Base-by-base conservation (phyloP, 768 basidiomycete species). In the Hemileccinum rubropunctum region DNA sequence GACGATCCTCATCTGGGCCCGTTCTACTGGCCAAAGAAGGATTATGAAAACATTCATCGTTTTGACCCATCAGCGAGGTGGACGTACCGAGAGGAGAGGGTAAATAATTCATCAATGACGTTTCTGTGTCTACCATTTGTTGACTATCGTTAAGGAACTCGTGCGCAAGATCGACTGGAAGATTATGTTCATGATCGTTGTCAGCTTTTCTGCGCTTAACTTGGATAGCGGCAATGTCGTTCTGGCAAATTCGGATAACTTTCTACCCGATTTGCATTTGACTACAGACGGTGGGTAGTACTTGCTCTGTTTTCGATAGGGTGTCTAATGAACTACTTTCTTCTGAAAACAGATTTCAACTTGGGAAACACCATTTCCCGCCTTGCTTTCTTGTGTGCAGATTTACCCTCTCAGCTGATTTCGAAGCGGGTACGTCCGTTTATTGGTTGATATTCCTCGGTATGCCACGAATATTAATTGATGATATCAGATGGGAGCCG, bases 401-500 rank as follows among this genome's bases (percentile, higher is more conserved):
- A 84, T 55, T 62, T 85, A 15, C 83, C 84, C 5, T 83, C 82
- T 10, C 82, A 84, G 47, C 67, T 84, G 10, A 65, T 84, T 36
- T 82, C 80, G 1, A 85, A 85, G 64, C 71, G 76, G 12, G 75
- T 83, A 34, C 36, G 72, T 60, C 2, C 14, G n/a, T 35, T 10
- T 14, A 30, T 30, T 4, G 9, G 2, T 30, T 12, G 11, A 12
- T 30, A 30, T 30, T 9, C 28, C 28, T 9, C 2, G 28, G 28
- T 9, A 30, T 30, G 28, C 28, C 11, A n/a, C n/a, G n/a, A n/a
- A n/a, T n/a, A n/a, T n/a, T 30, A 13, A 34, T 28, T 56, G 42
- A 47, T n/a, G 14, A 14, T 27, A 43, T 34, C 21, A 80, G 78
- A 52, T 82, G 33, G 82, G 83, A 6, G 81, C 82, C 3, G 83